A percentile compares a stretch with the other conserved stretches of the same genome.
Conservation (phyloP, 768 basidiomycete genomes). For the Mycena haematopus region DNA sequence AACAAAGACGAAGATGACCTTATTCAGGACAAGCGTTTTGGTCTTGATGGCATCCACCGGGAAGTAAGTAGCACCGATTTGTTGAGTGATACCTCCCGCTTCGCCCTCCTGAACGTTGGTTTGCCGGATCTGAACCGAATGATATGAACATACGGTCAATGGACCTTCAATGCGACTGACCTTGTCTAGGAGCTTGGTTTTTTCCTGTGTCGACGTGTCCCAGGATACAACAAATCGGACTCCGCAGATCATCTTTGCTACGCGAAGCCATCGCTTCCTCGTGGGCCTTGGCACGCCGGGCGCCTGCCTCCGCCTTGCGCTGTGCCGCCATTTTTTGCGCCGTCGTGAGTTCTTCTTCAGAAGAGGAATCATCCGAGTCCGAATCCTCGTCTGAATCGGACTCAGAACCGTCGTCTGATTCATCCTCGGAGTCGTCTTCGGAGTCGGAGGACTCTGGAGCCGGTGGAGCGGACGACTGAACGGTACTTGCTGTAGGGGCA, state of each 20-base stretch:
- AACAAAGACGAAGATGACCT: constrained; percentile 45
- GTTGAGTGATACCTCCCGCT: constrained; percentile 99
- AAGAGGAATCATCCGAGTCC: constrained; percentile 49
- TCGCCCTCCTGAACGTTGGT: constrained; percentile 99
- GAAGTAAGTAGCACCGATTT: constrained; percentile 99
- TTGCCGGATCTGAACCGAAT: constrained; percentile 84
- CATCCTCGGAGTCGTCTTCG: constrained; percentile 48
- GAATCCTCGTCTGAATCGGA: constrained; percentile 59
- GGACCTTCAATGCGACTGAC: constrained; percentile 46
- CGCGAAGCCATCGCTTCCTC: constrained; percentile 86
- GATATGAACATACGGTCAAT: neutral
- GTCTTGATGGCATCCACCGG: constrained; percentile 92
- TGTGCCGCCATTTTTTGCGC: constrained; percentile 72
- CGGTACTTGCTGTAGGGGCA: constrained; percentile 19
- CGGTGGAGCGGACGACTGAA: constrained; percentile 23
- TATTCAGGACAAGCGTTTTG: constrained; percentile 95
- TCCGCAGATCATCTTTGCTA: constrained; percentile 88
- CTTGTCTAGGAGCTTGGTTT: constrained; percentile 97
- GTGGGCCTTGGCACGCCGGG: constrained; percentile 77
- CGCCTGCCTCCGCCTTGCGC: constrained; percentile 85
- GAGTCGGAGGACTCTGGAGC: constrained; percentile 38
- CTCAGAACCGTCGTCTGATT: constrained; percentile 56
- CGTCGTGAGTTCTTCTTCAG: constrained; percentile 71
- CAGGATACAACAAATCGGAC: constrained; percentile 98
- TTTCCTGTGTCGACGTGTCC: constrained; percentile 99